Conservation (phyloP, 176 grass and related monocot species). For the Hordeum vulgare region MorexV3_pseudomolecules_assembly NC_058522.1:378741105-378741604, state of each 20-base stretch:
- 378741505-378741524: constrained; percentile 55
- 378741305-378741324: constrained; percentile 83
- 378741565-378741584: neutral
- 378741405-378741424: constrained; percentile 70
- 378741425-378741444: constrained; percentile 84
- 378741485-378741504: constrained; percentile 78
- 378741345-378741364: constrained; percentile 98
- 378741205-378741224: constrained; percentile 77
- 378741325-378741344: constrained; percentile 88
- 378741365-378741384: constrained; percentile 95
- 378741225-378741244: constrained; percentile 81
- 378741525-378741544: constrained; percentile 52
- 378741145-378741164: constrained; percentile 54
- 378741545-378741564: constrained; percentile 17
- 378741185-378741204: constrained; percentile 80
- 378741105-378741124: constrained; percentile 1
- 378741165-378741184: constrained; percentile 95
- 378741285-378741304: constrained; percentile 53
- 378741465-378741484: constrained; percentile 99
- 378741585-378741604: neutral
- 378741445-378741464: constrained; percentile 98
- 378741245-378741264: constrained; percentile 79
- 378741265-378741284: constrained; percentile 88
- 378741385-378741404: constrained; percentile 91
- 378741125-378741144: neutral